A percentile compares a stretch with the other conserved stretches of the same genome.
Evolutionary conservation across 495 filamentous ascomycete species (phyloP).

Genomic region (Xylaria bambusicola): DNA sequence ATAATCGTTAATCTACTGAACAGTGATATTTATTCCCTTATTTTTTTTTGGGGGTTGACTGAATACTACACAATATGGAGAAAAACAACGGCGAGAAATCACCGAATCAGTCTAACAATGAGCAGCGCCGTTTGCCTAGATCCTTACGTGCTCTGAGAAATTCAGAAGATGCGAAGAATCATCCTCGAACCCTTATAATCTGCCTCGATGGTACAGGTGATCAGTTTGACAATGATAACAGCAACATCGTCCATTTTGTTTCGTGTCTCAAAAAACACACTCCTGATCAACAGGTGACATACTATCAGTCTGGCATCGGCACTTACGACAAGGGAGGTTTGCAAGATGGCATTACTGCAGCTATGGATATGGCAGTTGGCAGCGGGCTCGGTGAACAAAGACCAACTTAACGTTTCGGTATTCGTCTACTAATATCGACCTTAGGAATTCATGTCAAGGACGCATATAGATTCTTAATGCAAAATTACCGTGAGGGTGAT

Average conservation of each 20-base stretch:
- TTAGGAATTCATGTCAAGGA: conserved; percentile 39
- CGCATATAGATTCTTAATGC: conserved; percentile 43
- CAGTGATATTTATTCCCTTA: no score
- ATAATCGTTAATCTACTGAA: no score
- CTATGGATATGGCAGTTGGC: conserved; percentile 42
- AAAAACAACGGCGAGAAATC: neutral
- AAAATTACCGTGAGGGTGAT: conserved; percentile 42
- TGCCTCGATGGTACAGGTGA: conserved; percentile 47
- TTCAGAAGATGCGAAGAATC: conserved; percentile 16
- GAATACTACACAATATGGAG: neutral
- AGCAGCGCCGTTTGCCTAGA: conserved; percentile 22
- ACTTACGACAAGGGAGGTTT: conserved; percentile 41
- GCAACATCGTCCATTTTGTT: conserved; percentile 44
- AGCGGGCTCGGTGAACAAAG: conserved; percentile 26
- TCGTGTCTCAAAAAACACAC: conserved; percentile 42
- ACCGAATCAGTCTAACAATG: neutral
- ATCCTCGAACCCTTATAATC: conserved; percentile 37
- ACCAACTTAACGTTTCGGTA: neutral
- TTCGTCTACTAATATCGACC: neutral
- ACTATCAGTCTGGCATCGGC: conserved; percentile 46
- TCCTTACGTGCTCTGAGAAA: conserved; percentile 33
- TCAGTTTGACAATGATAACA: conserved; percentile 44
- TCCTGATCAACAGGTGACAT: conserved; percentile 35
- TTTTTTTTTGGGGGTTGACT: no score
- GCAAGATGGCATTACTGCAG: conserved; percentile 33